phyloP scores from a whole-genome alignment of 805 yeast species.

The Barnettozyma sp. region DNA sequence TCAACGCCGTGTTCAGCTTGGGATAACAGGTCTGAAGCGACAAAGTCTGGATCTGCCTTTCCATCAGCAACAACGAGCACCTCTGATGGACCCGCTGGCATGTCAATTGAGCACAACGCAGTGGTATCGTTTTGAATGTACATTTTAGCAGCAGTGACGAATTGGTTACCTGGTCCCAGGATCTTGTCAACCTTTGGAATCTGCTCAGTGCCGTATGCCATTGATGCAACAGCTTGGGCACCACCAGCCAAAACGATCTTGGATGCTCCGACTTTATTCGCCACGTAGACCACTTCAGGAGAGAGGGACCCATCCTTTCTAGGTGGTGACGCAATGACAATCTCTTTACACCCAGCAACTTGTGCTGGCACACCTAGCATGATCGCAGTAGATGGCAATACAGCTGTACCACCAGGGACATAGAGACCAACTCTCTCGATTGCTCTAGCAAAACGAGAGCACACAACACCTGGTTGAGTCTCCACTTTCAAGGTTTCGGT shows the following conservation, averaged over 20 bases:
- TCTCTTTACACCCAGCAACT: conserved; percentile 94
- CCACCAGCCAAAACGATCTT: conserved; percentile 96
- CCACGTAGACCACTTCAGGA: conserved; percentile 97
- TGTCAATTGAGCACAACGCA: conserved; percentile 93
- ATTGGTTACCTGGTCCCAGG: conserved; percentile 98
- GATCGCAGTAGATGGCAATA: conserved; percentile 93
- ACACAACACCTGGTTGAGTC: conserved; percentile 88
- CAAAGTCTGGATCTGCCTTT: conserved; percentile 87
- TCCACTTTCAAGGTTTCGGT: conserved; percentile 71
- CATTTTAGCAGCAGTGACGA: conserved; percentile 99
- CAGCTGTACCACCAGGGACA: conserved; percentile 99
- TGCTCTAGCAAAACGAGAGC: conserved; percentile 93
- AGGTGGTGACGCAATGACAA: conserved; percentile 93
- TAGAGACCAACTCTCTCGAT: conserved; percentile 92
- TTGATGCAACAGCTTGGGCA: conserved; percentile 97
- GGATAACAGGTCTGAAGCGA: conserved; percentile 91
- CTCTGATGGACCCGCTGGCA: conserved; percentile 99
- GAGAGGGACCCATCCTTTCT: conserved; percentile 86
- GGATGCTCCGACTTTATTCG: conserved; percentile 89
- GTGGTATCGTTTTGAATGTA: conserved; percentile 90
- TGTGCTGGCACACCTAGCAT: conserved; percentile 98
- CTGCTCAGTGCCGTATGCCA: conserved; percentile 96
- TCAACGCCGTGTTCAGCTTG: conserved; percentile 99
- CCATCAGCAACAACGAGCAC: conserved; percentile 93
- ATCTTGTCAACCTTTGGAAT: conserved; percentile 94